Conservation (phyloP, 768 basidiomycete genomes). For the Boletus speciosus region DNA sequence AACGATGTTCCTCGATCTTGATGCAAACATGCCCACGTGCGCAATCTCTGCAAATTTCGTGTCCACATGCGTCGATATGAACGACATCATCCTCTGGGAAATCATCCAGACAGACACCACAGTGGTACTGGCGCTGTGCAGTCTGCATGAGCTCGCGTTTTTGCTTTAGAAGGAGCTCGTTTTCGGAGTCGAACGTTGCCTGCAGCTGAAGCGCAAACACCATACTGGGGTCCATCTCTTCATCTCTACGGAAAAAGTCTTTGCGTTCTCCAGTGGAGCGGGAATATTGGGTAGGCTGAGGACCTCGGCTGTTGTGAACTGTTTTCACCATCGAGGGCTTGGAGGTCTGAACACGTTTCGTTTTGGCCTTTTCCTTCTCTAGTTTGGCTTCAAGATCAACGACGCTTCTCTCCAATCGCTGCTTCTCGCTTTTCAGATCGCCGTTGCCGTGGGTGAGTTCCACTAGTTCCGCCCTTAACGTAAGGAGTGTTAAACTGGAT, state of each 20-base stretch:
- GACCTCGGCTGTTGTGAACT: not conserved
- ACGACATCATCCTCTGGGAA: slow-evolving; percentile 42
- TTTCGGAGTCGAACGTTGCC: slow-evolving; percentile 40
- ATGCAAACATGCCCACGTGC: slow-evolving; percentile 40
- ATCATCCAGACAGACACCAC: slow-evolving; percentile 55
- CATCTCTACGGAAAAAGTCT: not conserved
- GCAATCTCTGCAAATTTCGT: slow-evolving; percentile 55
- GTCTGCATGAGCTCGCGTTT: slow-evolving; percentile 24
- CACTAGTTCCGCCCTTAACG: slow-evolving; percentile 38
- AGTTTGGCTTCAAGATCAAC: slow-evolving; percentile 11
- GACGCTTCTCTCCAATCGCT: slow-evolving; percentile 28
- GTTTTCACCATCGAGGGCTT: not conserved
- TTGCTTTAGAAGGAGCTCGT: slow-evolving; percentile 34
- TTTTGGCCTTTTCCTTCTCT: slow-evolving; percentile 9
- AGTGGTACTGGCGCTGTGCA: slow-evolving; percentile 43
- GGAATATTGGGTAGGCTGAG: not conserved
- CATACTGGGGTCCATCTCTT: slow-evolving; percentile 11
- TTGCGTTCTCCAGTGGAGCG: not conserved
- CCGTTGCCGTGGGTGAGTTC: slow-evolving; percentile 34
- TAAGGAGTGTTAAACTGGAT: slow-evolving; percentile 48
- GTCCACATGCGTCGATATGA: slow-evolving; percentile 43
- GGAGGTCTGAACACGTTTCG: not conserved
- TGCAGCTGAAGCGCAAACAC: slow-evolving; percentile 34
- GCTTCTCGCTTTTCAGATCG: slow-evolving; percentile 16
- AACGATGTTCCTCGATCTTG: slow-evolving; percentile 51